Conservation (phyloP, 495 filamentous ascomycete species). For the Talaromyces liani region DNA sequence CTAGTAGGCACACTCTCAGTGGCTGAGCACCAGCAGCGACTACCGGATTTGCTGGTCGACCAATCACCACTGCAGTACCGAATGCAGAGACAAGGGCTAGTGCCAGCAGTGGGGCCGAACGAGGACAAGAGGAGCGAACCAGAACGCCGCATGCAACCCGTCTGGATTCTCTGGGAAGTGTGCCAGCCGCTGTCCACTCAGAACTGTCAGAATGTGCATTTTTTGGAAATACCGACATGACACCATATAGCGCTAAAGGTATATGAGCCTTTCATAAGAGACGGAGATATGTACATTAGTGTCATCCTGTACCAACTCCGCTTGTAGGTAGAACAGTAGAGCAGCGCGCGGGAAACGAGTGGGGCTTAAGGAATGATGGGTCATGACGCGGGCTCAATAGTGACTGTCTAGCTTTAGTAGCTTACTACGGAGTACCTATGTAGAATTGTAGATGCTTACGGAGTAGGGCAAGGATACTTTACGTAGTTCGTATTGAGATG, state of each 20-base stretch:
- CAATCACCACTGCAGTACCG: background rate
- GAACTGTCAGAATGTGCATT: background rate
- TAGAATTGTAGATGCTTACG: background rate
- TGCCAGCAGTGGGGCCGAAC: background rate
- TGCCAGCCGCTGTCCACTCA: background rate
- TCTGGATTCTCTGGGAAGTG: background rate
- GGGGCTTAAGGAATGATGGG: background rate
- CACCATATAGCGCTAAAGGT: background rate
- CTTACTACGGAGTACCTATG: too few species aligned
- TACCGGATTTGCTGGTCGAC: background rate
- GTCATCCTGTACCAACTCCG: background rate
- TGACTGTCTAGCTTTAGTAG: background rate
- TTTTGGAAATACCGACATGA: background rate
- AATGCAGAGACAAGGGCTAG: background rate
- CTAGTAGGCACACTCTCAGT: background rate
- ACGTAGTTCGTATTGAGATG: background rate
- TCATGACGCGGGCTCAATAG: background rate
- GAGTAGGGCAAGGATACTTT: background rate
- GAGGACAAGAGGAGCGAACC: background rate
- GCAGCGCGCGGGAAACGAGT: background rate
- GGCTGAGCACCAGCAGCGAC: background rate
- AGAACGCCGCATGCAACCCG: background rate
- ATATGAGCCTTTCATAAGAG: background rate
- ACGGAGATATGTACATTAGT: background rate
- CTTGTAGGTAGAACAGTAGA: too few species aligned